Percentiles rank a stretch among this genome's conserved stretches.
These are phyloP conservation scores for Pythium dissimile DNA, from an alignment of 352 stramenopile genomes.

Conservation along the genomic window DNA sequence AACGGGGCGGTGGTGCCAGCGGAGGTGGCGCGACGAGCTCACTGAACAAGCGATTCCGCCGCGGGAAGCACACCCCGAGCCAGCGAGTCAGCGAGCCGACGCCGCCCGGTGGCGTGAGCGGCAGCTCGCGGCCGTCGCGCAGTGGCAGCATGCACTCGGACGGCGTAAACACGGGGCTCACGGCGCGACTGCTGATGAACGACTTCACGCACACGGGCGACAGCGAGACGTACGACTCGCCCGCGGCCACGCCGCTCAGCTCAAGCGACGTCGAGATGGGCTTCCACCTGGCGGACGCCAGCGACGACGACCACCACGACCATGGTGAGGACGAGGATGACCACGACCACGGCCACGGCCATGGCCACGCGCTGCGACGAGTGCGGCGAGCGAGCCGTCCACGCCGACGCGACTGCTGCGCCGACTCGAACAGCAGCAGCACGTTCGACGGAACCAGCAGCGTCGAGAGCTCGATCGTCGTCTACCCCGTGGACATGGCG, in stretches of 20 bases:
- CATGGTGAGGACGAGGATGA: too few species aligned
- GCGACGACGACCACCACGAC: constrained; percentile 15
- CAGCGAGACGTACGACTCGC: constrained; percentile 13
- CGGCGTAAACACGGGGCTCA: constrained; percentile 14
- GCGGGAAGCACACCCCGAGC: constrained; percentile 28
- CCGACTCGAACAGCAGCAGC: constrained; percentile 16
- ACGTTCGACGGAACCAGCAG: constrained; percentile 17
- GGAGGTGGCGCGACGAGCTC: not conserved
- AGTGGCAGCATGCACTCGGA: not conserved
- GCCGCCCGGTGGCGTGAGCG: constrained; percentile 1
- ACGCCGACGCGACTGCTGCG: not conserved
- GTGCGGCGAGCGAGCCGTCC: not conserved
- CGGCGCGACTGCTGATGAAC: constrained; percentile 21
- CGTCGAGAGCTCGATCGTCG: constrained; percentile 8
- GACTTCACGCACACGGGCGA: constrained; percentile 20
- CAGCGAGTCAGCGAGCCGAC: not conserved
- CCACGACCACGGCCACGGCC: not conserved
- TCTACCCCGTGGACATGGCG: constrained; percentile 17
- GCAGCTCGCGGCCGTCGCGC: not conserved
- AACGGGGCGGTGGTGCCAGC: not conserved
- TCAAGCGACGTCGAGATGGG: constrained; percentile 22
- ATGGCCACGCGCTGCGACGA: not conserved
- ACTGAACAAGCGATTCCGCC: constrained; percentile 40
- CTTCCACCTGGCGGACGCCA: constrained; percentile 17
- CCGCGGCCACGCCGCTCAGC: constrained; percentile 8